A percentile compares a stretch with the other conserved stretches of the same genome.
Evolutionary conservation across 2,329 filamentous ascomycete genomes (phyloP).

Genomic region (Fusarium drepaniforme): DNA sequence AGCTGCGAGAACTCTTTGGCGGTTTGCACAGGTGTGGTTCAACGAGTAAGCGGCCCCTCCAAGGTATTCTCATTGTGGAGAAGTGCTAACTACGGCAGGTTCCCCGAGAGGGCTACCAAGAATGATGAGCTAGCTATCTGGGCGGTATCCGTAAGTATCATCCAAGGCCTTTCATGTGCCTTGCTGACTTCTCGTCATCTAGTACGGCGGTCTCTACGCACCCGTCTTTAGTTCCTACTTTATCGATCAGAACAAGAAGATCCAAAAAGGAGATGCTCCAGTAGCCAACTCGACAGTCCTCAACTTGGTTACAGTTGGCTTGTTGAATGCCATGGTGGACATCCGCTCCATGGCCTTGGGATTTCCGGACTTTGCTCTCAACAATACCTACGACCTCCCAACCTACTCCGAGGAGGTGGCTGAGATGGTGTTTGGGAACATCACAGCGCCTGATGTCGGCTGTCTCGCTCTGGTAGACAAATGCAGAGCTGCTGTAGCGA

Average conservation of each 20-base stretch:
- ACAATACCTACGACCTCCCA: conserved; percentile 74
- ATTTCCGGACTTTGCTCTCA: conserved; percentile 66
- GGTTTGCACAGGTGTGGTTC: conserved; percentile 70
- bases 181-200: background rate
- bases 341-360: conserved; percentile 66
- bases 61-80: background rate
- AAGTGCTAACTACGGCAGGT: conserved; percentile 44
- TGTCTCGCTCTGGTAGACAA: conserved; percentile 63
- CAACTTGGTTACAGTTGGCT: conserved; percentile 69
- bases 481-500: conserved; percentile 55
- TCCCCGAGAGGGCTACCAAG: conserved; percentile 65
- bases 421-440: conserved; percentile 15
- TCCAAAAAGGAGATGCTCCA: conserved; percentile 11
- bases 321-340: conserved; percentile 77
- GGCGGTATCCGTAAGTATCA: conserved; percentile 59
- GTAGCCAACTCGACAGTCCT: conserved; percentile 58
- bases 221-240: conserved; percentile 67
- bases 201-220: conserved; percentile 74
- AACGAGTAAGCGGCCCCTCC: conserved; percentile 37
- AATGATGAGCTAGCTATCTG: conserved; percentile 70
- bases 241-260: conserved; percentile 68
- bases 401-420: conserved; percentile 60
- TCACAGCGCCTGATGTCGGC: conserved; percentile 48
- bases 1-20: conserved; percentile 68
- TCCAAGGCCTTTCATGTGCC: background rate